A percentile compares a stretch with the other conserved stretches of the same genome.
Evolutionary conservation across 2,329 filamentous ascomycete genomes (phyloP).

Genomic region (Neurospora crassa): DNA sequence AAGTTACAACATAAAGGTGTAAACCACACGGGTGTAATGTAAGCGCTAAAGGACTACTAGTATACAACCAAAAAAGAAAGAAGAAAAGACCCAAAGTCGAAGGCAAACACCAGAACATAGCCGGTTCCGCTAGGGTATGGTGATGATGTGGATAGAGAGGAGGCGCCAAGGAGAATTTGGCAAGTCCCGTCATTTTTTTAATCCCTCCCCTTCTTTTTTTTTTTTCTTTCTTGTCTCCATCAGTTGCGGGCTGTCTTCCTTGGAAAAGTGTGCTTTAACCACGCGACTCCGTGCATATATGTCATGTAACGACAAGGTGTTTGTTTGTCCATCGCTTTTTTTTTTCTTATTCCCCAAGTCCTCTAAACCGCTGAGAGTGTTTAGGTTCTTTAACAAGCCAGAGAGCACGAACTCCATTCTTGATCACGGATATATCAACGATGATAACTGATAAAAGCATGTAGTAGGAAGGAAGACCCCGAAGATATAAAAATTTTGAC

Average conservation of each 20-base stretch:
- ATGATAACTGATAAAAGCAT: too few species aligned
- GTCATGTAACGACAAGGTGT: not conserved
- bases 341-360: too few species aligned
- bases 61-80: not conserved
- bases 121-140: not conserved
- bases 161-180: not conserved
- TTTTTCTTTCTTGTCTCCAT: not conserved
- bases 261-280: not conserved
- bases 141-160: not conserved
- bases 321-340: not conserved
- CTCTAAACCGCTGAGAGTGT: too few species aligned
- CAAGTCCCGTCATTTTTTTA: not conserved
- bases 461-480: not conserved
- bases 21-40: not conserved
- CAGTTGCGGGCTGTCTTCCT: not conserved
- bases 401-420: too few species aligned
- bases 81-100: not conserved
- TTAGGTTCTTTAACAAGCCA: too few species aligned
- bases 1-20: not conserved
- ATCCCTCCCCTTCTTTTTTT: too few species aligned
- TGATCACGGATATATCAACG: too few species aligned
- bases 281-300: too few species aligned
- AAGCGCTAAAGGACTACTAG: not conserved
- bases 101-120: not conserved
- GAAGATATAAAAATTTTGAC: not conserved